Percentiles rank a stretch among this genome's conserved stretches.
Conservation (phyloP, 495 filamentous ascomycete species). For the Podospora bellae-mahoneyi region DNA sequence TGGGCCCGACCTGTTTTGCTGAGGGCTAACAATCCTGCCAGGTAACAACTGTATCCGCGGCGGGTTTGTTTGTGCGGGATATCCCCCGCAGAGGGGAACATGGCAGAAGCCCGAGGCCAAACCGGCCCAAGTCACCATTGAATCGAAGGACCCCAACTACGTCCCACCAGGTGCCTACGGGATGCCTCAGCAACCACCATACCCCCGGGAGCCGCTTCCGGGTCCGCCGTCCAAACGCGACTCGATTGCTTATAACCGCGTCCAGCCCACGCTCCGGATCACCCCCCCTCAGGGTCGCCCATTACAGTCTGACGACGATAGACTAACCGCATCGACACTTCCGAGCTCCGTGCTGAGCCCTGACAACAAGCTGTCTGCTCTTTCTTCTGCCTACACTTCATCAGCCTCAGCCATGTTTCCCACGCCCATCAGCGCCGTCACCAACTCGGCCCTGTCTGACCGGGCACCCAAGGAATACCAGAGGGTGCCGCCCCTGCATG, state of each 20-base stretch:
- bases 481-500: conserved; percentile 54
- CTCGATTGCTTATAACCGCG: conserved; percentile 49
- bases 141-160: conserved; percentile 72
- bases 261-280: conserved; percentile 50
- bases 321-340: conserved; percentile 47
- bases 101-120: conserved; percentile 63
- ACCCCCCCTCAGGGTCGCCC: conserved; percentile 53
- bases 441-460: conserved; percentile 43
- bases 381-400: conserved; percentile 47
- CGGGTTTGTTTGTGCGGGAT: conserved; percentile 92
- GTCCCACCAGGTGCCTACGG: conserved; percentile 58
- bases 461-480: conserved; percentile 51
- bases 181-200: conserved; percentile 47
- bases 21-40: conserved; percentile 38
- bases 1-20: conserved; percentile 9
- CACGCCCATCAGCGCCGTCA: conserved; percentile 52
- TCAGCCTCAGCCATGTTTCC: conserved; percentile 46
- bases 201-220: conserved; percentile 15
- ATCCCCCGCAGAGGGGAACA: conserved; percentile 65
- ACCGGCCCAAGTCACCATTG: conserved; percentile 68
- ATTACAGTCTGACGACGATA: conserved; percentile 48
- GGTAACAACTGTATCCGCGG: conserved; percentile 91
- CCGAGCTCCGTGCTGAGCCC: conserved; percentile 51
- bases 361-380: conserved; percentile 52
- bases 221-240: conserved; percentile 45